Conservation (phyloP, 192 early-diverging fungal genomes). For the Phycomyces nitens region DNA sequence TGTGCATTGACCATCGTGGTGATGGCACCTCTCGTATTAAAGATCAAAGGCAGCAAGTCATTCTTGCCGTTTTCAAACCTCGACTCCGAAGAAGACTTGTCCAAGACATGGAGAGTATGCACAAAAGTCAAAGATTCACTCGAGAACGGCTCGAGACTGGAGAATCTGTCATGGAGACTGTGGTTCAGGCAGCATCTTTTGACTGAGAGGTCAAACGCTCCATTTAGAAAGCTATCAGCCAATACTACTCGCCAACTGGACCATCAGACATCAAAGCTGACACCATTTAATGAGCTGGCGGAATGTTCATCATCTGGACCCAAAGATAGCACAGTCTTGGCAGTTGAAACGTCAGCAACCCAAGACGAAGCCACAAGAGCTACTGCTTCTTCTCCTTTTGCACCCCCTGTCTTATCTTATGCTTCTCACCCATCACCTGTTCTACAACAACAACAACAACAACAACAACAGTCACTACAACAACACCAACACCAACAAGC, state of each 20-base stretch:
- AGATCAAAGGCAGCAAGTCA: slow-evolving; percentile 70
- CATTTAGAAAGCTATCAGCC: slow-evolving; percentile 50
- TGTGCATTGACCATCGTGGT: too few species aligned
- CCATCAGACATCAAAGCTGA: slow-evolving; percentile 12
- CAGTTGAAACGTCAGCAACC: too few species aligned
- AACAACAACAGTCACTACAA: slow-evolving; percentile 1
- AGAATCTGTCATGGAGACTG: slow-evolving; percentile 83
- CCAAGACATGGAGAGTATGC: slow-evolving; percentile 77
- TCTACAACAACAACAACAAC: slow-evolving; percentile 10
- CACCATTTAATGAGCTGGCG: slow-evolving; percentile 2
- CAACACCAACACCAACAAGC: background rate
- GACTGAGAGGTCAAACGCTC: slow-evolving; percentile 45
- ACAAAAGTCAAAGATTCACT: slow-evolving; percentile 83
- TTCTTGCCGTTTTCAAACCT: slow-evolving; percentile 72
- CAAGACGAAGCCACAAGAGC: too few species aligned
- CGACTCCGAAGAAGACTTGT: slow-evolving; percentile 71
- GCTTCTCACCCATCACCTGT: slow-evolving; percentile 10
- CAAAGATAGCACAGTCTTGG: slow-evolving; percentile 7
- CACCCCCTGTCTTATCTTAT: too few species aligned
- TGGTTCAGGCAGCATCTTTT: slow-evolving; percentile 74
- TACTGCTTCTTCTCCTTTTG: too few species aligned
- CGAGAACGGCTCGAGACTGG: slow-evolving; percentile 76
- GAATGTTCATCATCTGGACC: background rate
- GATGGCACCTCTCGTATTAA: slow-evolving; percentile 68
- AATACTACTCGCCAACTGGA: slow-evolving; percentile 27